phyloP scores from a whole-genome alignment of 2,329 filamentous ascomycete genomes.

The Chalaropsis thielavioides region DNA sequence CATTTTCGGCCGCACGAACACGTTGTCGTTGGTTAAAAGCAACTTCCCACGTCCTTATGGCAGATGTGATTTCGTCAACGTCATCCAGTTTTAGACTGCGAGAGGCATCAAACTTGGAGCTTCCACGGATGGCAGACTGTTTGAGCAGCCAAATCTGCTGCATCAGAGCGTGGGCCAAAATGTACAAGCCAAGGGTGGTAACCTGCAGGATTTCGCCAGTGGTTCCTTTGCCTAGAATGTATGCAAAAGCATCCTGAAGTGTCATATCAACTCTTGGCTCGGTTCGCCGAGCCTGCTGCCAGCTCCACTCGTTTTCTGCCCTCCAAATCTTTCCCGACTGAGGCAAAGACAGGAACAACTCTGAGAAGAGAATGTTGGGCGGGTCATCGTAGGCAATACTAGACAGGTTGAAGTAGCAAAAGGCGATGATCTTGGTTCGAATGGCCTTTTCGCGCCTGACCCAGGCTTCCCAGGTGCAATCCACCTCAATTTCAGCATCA shows the following conservation, averaged over 20 bases:
- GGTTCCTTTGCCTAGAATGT: slow-evolving; percentile 30
- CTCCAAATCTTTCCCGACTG: slow-evolving; percentile 42
- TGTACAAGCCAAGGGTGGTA: slow-evolving; percentile 52
- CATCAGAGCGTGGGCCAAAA: slow-evolving; percentile 55
- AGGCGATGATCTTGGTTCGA: slow-evolving; percentile 45
- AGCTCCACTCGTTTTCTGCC: slow-evolving; percentile 43
- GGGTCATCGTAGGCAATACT: slow-evolving; percentile 47
- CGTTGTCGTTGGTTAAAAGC: slow-evolving; percentile 44
- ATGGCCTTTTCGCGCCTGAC: slow-evolving; percentile 41
- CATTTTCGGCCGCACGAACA: slow-evolving; percentile 34
- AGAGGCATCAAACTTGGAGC: slow-evolving; percentile 36
- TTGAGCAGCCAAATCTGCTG: slow-evolving; percentile 59
- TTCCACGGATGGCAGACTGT: slow-evolving; percentile 40
- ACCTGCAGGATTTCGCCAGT: slow-evolving; percentile 25
- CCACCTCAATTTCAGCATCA: slow-evolving; percentile 1
- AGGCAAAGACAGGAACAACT: slow-evolving; percentile 42
- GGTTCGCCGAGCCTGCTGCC: slow-evolving; percentile 42
- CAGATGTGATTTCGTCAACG: slow-evolving; percentile 41
- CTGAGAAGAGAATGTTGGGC: slow-evolving; percentile 44
- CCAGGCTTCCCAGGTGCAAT: slow-evolving; percentile 42
- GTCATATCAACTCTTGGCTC: slow-evolving; percentile 37
- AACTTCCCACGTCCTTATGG: slow-evolving; percentile 42
- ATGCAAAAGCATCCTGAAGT: slow-evolving; percentile 42
- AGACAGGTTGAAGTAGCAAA: slow-evolving; percentile 49
- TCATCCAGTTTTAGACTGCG: slow-evolving; percentile 39